Conservation (phyloP, 768 basidiomycete genomes). For the Collybiopsis confluens region DNA sequence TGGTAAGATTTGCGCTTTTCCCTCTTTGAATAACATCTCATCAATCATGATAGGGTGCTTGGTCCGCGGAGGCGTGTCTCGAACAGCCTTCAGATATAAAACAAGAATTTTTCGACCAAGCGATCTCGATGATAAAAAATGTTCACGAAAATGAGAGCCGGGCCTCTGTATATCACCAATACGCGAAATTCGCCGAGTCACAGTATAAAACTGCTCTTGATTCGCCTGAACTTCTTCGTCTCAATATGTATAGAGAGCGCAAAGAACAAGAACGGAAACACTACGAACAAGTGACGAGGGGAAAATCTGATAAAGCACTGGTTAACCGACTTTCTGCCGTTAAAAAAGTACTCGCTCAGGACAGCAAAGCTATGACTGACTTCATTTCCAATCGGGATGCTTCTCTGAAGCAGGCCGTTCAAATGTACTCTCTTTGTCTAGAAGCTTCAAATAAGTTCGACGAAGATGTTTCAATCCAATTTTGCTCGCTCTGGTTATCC, state of each 20-base stretch:
- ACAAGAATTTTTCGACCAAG: slow-evolving; percentile 64
- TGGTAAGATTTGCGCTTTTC: slow-evolving; percentile 42
- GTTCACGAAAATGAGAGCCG: slow-evolving; percentile 23
- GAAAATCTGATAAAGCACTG: slow-evolving; percentile 21
- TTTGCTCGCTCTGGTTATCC: slow-evolving; percentile 90
- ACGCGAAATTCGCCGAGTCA: slow-evolving; percentile 83
- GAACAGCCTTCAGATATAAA: slow-evolving; percentile 74
- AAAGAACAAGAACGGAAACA: slow-evolving; percentile 64
- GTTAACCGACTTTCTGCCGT: slow-evolving; percentile 39
- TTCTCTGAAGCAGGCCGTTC: slow-evolving; percentile 72
- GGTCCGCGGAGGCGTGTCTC: slow-evolving; percentile 84
- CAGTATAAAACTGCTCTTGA: slow-evolving; percentile 73
- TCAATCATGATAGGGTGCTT: slow-evolving; percentile 61
- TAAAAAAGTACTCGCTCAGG: slow-evolving; percentile 45
- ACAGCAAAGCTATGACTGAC: slow-evolving; percentile 40
- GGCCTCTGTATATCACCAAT: slow-evolving; percentile 71
- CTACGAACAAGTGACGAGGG: slow-evolving; percentile 31
- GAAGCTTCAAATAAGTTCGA: slow-evolving; percentile 68
- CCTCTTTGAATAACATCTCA: not conserved
- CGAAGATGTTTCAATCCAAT: slow-evolving; percentile 70
- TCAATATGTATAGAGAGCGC: slow-evolving; percentile 68
- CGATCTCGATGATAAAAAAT: slow-evolving; percentile 32
- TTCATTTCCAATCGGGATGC: slow-evolving; percentile 41
- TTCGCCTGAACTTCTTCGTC: slow-evolving; percentile 66
- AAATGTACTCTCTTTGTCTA: slow-evolving; percentile 83